Conservation (phyloP, 208 protist genomes). For the Leishmania tarentolae region DNA sequence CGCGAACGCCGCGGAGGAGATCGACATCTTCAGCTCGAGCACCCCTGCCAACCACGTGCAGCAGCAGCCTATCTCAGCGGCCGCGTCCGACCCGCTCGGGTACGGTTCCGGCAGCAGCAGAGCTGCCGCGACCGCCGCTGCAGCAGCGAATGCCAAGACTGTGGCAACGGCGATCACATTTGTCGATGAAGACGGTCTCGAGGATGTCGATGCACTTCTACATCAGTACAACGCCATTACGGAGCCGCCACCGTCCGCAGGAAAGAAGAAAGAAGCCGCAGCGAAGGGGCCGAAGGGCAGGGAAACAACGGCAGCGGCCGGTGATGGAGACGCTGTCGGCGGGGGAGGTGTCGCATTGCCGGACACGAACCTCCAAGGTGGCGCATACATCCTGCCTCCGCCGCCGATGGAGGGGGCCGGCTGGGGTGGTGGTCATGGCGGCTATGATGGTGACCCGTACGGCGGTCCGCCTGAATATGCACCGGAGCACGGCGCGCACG, state of each 20-base stretch:
- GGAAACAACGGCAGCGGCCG: not conserved
- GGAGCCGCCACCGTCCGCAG: not conserved
- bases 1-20: conserved; percentile 30
- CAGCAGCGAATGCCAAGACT: conserved; percentile 8
- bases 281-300: conserved; percentile 1
- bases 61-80: not conserved
- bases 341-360: not conserved
- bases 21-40: conserved; percentile 47
- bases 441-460: not conserved
- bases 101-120: not conserved
- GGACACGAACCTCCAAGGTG: not conserved
- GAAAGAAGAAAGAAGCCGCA: conserved; percentile 1
- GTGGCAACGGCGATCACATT: conserved; percentile 10
- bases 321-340: not conserved
- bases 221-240: conserved; percentile 18
- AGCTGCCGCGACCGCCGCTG: not conserved
- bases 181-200: conserved; percentile 12
- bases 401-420: not conserved
- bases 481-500: not conserved
- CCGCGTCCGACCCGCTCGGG: not conserved
- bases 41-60: not conserved
- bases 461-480: not conserved
- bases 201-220: conserved; percentile 30
- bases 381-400: not conserved
- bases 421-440: not conserved